Evolutionary conservation across 768 basidiomycete genomes (phyloP), one percentile per base, ranked within the genome.

Genomic region (Xerocomellus amylosporus): DNA sequence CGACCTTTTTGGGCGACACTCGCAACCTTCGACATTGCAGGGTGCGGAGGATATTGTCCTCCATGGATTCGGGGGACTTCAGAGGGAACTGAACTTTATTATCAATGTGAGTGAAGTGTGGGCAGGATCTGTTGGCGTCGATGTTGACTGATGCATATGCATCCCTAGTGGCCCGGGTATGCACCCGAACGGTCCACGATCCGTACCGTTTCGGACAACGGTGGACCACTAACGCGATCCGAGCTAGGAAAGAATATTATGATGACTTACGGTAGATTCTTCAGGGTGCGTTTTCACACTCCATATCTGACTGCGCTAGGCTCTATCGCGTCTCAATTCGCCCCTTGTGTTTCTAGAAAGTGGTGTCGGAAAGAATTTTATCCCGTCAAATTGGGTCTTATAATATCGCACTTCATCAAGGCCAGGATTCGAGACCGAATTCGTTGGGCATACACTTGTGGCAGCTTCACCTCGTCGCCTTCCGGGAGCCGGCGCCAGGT

Each of bases 391-490:
- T 36, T 14, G 42, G 24, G 10, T 30, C 12, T 12, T 49, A 28
- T 19, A 28, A 49, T 3, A 57, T 57, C 3, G 40, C 52, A 5
- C 48, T 49, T 5, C 24, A 58, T 38, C 56, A 53, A 45, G 43
- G 43, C 3, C 8, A 4, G 8, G 10, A 44, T 6, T n/a, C 38
- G 9, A 15, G 48, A n/a, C 10, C 30, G 1, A 39, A 37, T 19
- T 45, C 38, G 31, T n/a, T n/a, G 7, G 56, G 47, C 7, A 10
- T 57, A 15, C 43, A 45, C 1, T 30, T 53, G 3, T 10, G 20
- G 15, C 43, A 58, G 22, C 48, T 58, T 22, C 37, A 57, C 24
- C 47, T 57, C 6, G 31, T 57, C 28, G 19, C 43, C 7, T 14
- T 53, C 12, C 46, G 52, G 2, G 36, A 48, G 3, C 48, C 47